Percentiles rank a stretch among this genome's conserved stretches.
Evolutionary conservation across 345 rosid genomes (phyloP).

Genomic region (Eucalyptus regnans): DNA sequence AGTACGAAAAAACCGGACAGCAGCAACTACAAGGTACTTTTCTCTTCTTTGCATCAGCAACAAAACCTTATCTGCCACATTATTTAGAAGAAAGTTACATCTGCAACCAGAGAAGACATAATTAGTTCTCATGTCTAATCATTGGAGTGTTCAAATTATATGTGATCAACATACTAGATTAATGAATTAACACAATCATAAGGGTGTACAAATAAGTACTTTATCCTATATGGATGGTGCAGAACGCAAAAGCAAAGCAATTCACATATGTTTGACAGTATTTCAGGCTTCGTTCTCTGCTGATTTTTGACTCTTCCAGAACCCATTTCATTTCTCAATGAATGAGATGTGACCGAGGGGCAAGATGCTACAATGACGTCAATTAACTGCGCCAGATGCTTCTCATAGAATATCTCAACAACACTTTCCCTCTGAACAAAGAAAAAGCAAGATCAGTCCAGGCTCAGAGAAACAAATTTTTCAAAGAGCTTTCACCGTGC

Average conservation of each 20-base stretch:
- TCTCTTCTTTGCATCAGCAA: slow-evolving; percentile 76
- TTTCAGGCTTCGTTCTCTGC: slow-evolving; percentile 60
- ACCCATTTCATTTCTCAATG: slow-evolving; percentile 29
- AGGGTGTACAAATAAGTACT: slow-evolving; percentile 31
- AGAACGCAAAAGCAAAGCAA: slow-evolving; percentile 86
- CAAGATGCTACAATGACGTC: slow-evolving; percentile 83
- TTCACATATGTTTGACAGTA: slow-evolving; percentile 85
- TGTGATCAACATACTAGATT: neutral
- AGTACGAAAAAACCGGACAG: slow-evolving; percentile 88
- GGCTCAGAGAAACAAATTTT: neutral
- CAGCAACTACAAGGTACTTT: slow-evolving; percentile 88
- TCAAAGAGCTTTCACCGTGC: neutral
- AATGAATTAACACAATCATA: neutral
- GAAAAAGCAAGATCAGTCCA: neutral
- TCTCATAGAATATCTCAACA: slow-evolving; percentile 90
- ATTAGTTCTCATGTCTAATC: neutral
- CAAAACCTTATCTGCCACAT: slow-evolving; percentile 74
- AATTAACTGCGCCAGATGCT: slow-evolving; percentile 76
- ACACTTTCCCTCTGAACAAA: slow-evolving; percentile 63
- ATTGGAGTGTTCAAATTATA: neutral
- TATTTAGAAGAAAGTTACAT: slow-evolving; percentile 80
- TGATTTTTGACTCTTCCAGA: slow-evolving; percentile 30
- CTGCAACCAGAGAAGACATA: slow-evolving; percentile 31
- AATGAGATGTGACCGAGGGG: slow-evolving; percentile 23
- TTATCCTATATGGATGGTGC: slow-evolving; percentile 92